Evolutionary conservation across 2,329 filamentous ascomycete species (phyloP).

Genomic region (Xylaria hypoxylon): DNA sequence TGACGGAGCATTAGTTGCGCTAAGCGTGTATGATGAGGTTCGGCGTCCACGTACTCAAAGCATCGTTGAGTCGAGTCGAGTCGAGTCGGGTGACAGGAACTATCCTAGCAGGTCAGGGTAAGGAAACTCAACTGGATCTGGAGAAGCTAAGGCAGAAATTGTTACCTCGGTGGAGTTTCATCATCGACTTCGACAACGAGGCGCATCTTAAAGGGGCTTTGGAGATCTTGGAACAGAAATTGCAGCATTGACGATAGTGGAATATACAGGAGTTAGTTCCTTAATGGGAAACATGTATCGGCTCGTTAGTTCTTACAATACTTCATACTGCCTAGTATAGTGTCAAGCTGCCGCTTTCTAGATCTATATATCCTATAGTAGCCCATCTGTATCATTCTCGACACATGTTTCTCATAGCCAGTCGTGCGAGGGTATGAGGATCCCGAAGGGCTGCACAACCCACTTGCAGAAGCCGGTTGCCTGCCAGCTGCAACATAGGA

Average conservation of each 20-base stretch:
- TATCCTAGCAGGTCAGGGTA: slow-evolving; percentile 34
- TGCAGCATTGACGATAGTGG: neutral
- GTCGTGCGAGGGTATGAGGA: too few relatives aligned
- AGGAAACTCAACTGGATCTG: slow-evolving; percentile 27
- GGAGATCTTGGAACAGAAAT: neutral
- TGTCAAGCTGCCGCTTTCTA: too few relatives aligned
- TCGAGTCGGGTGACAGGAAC: slow-evolving; percentile 39
- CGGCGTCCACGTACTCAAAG: slow-evolving; percentile 43
- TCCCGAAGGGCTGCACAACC: too few relatives aligned
- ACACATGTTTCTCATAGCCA: too few relatives aligned
- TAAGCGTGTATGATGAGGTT: slow-evolving; percentile 40
- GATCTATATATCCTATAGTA: too few relatives aligned
- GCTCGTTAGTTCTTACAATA: too few relatives aligned
- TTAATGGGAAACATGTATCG: too few relatives aligned
- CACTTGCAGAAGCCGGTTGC: too few relatives aligned
- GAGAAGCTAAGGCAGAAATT: slow-evolving; percentile 24
- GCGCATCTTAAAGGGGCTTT: slow-evolving; percentile 7
- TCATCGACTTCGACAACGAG: slow-evolving; percentile 41
- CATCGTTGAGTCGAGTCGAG: slow-evolving; percentile 43
- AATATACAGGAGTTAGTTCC: too few relatives aligned
- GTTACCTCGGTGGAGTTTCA: slow-evolving; percentile 42
- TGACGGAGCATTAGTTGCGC: slow-evolving; percentile 35
- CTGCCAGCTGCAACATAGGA: too few relatives aligned
- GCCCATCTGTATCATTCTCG: too few relatives aligned
- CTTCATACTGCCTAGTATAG: too few relatives aligned